Base-by-base conservation (phyloP, 202 grass and related monocot species). In the Setaria viridis region DNA sequence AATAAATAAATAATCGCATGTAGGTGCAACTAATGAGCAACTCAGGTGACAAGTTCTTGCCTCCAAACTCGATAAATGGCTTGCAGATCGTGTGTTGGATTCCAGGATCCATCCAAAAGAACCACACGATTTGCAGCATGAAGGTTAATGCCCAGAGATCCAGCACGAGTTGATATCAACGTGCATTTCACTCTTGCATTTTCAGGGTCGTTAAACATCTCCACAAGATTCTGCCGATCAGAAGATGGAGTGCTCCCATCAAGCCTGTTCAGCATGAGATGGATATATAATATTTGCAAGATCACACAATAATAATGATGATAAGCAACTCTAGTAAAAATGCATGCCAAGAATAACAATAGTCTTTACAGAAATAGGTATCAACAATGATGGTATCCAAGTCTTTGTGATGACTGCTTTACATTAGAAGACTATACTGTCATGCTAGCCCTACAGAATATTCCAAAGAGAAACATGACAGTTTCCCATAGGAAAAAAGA, bases 61-160 rank as follows among this genome's bases (percentile, higher is more conserved):
- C 97, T 99, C 97, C 97, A 99, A 94, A 92, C 97, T 55, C 97
- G 97, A 86, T 96, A 96, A 82, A 99, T 99, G 67, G 97, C 93
- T 84, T 99, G 97, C 78, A 99, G 87, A 74, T 99, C 97, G 86
- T 99, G 90, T 69, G 93, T 99, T 82, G 97, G 97, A 88, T 99
- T 99, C 97, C 97, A 99, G 82, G 97, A 99, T 80, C 97, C 97
- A 87, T 99, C 97, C 16, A 99, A 74, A 86, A 99, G 78, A 86
- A 99, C 92, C 54, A 99, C 94, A 68, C 97, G 93, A 77, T 94
- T 99, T 84, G 97, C 97, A 81, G 97, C 90, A 76, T 99, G 92
- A 87, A 99, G 97, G 56, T 99, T 99, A 55, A 99, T 96, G 60
- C 97, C 97, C 21, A 99, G 82, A 59, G 97, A 99, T 86, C 97